Conservation (phyloP, 1,284 basidiomycete species). For the Filobasidium uniguttulatum region DNA sequence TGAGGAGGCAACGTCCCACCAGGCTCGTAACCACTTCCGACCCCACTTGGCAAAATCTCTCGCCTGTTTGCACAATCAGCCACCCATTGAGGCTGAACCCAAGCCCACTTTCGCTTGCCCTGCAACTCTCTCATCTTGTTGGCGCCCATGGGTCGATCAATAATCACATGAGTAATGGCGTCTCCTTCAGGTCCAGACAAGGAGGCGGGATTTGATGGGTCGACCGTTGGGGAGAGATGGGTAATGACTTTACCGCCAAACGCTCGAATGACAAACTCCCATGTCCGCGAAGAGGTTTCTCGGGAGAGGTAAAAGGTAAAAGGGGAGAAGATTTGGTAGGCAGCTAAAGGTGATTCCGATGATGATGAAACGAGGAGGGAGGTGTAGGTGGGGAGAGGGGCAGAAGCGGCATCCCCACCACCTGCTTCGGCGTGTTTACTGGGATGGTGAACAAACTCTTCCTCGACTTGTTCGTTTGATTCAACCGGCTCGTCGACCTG, state of each 20-base stretch:
- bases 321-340: slow-evolving; percentile 54
- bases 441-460: slow-evolving; percentile 41
- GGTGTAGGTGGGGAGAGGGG: slow-evolving; percentile 62
- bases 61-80: slow-evolving; percentile 88
- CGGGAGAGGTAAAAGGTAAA: slow-evolving; percentile 92
- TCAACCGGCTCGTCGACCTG: slow-evolving; percentile 30
- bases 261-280: slow-evolving; percentile 87
- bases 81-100: slow-evolving; percentile 96
- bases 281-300: slow-evolving; percentile 79
- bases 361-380: slow-evolving; percentile 45
- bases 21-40: slow-evolving; percentile 51
- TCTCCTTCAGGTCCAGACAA: slow-evolving; percentile 43
- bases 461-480: slow-evolving; percentile 40
- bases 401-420: slow-evolving; percentile 38
- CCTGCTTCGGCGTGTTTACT: slow-evolving; percentile 47
- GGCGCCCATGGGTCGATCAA: slow-evolving; percentile 65
- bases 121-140: slow-evolving; percentile 48
- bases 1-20: slow-evolving; percentile 85
- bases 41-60: slow-evolving; percentile 69
- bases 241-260: slow-evolving; percentile 77
- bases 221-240: slow-evolving; percentile 62
- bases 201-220: slow-evolving; percentile 37
- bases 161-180: slow-evolving; percentile 87
- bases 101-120: slow-evolving; percentile 57
- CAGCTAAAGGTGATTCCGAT: slow-evolving; percentile 40